Evolutionary conservation across 1,284 basidiomycete genomes (phyloP), one percentile per base, ranked within the genome.

Genomic region (Apiotrichum montevideense): DNA sequence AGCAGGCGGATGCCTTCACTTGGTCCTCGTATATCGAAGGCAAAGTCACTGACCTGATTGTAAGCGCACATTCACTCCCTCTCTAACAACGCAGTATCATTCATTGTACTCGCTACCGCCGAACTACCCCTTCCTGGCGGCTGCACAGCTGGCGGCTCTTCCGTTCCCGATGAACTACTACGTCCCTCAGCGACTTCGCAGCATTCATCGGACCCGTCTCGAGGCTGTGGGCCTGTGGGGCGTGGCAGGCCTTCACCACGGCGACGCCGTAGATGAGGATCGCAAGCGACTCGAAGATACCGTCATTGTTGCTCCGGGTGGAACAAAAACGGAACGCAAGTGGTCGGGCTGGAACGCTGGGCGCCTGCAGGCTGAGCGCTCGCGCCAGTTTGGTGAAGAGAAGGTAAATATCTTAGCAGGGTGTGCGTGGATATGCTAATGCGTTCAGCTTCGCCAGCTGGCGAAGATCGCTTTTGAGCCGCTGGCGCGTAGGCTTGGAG

Each of bases 11-110:
- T 35, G 51, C 58, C 3, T 45, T 61, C 4, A 56, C 61, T 6
- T 76, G 74, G 74, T 62, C 62, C 55, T 62, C 71, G 3, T 72
- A 70, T 54, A 70, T 76, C 42, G 67, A 75, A 32, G 65, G 63
- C n/a, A 64, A 65, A 32, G 56, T 74, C 8, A 63, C 66, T 2
- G 74, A 76, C 52, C 64, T 76, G 0, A 61, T 73, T 13, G 73
- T 75, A 45, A 55, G 73, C 65, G 4, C 1, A 45, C 10, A 13
- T 32, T 9, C 37, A 39, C 40, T 15, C 29, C 6, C 15, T 21
- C 37, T 32, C 15, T 10, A 11, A 47, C 39, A 15, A 29, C 3
- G 9, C 64, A 76, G 74, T 69, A 74, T 51, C 73, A 73, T 66
- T 66, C 68, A 14, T 63, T 72, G 35, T 76, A 72, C 63, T 70